A percentile compares a stretch with the other conserved stretches of the same genome.
Conservation (phyloP, 768 basidiomycete species). For the Trametes cinnabarina region DNA sequence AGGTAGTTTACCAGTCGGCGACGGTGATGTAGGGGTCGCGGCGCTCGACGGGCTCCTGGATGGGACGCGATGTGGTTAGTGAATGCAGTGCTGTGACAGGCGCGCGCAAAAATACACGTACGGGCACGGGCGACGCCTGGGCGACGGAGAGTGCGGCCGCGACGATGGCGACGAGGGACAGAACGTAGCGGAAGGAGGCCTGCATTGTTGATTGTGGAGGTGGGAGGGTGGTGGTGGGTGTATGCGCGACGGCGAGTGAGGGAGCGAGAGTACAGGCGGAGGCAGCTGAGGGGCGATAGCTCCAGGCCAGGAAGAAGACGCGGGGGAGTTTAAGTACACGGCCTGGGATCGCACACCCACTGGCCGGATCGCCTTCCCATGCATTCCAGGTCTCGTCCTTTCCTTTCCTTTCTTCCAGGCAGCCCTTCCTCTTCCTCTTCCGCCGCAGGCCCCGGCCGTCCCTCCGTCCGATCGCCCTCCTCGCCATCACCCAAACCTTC, state of each 20-base stretch:
- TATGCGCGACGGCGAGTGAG: not conserved
- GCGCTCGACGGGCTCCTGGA: conserved; percentile 11
- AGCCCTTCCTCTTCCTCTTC: not conserved
- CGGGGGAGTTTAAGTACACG: not conserved
- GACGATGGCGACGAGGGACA: conserved; percentile 18
- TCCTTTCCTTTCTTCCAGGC: not conserved
- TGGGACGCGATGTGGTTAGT: not conserved
- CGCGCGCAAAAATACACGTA: not conserved
- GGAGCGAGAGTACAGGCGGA: not conserved
- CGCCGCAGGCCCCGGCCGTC: not conserved
- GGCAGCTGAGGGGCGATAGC: not conserved
- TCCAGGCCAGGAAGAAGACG: not conserved
- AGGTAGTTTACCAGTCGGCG: conserved; percentile 16
- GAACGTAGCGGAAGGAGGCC: conserved; percentile 17
- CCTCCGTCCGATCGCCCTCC: not conserved
- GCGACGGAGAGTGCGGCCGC: conserved; percentile 15
- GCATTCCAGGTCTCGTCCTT: not conserved
- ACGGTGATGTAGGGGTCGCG: conserved; percentile 18
- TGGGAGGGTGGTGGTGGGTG: not conserved
- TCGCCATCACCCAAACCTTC: not conserved
- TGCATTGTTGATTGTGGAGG: conserved; percentile 1
- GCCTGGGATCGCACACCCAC: not conserved
- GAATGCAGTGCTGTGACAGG: not conserved
- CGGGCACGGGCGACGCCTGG: conserved; percentile 13
- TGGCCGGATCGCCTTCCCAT: not conserved